Base-by-base conservation (phyloP, 768 basidiomycete species). In the Boletellus ananiceps region DNA sequence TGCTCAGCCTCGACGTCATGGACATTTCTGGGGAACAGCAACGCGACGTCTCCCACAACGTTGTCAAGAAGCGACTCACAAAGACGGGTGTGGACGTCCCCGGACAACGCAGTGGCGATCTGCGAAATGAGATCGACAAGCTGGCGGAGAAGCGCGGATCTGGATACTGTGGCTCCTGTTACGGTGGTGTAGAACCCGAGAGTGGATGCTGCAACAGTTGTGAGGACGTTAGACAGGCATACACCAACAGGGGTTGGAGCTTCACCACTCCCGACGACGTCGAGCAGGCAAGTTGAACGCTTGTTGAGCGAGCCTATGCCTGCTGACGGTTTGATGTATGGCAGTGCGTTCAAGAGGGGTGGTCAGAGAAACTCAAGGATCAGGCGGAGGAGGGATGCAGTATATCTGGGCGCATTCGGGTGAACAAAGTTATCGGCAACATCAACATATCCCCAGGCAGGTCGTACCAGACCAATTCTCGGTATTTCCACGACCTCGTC, bases 11-110 rank as follows among this genome's bases (percentile, higher is more conserved):
- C 46, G 96, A 99, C 69, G 83, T 98, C 45, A 94, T 97, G 90
- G 96, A 99, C 63, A 96, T 99, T 51, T 91, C 88, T 50, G 96
- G 96, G 23, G 96, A 97, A 74, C 82, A 87, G 25, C 95, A 97
- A 66, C 78, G 86, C 50, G 92, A 97, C 62, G 65, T 97, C 42
- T 80, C 92, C 8, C 94, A 97, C 67, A 92, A 91, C 60, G 79
- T 98, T 47, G 60, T 84, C 48, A 97, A 97, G 68, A 84, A 81
- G 12, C 82, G 96, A 13, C 70, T 97, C 27, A 78, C 83, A 52
- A 63, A 72, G 16, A 55, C 70, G 3, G 91, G 93, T 3, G 61
- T 62, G 4, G 67, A 71, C n/a, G 77, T 96, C 23, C 73, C 81
- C 23, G 76, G 76, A 52, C 71, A 78, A 13, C 65, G 72, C 49